phyloP scores from a whole-genome alignment of 768 basidiomycete species.

The Phylloporus sp. region DNA sequence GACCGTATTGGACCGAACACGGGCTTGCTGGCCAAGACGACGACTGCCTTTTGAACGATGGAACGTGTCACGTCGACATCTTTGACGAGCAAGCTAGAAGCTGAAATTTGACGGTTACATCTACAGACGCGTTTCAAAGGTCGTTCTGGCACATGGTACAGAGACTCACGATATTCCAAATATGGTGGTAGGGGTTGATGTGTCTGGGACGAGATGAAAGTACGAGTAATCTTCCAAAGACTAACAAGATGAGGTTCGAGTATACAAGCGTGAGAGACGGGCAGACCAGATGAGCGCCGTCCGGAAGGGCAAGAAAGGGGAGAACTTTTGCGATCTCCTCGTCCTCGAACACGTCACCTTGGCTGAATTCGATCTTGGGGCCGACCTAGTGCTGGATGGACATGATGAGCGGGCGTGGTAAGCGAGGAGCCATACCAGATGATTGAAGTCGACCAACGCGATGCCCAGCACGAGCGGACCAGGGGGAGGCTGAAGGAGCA shows the following conservation, averaged over 20 bases:
- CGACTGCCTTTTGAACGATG: slow-evolving; percentile 96
- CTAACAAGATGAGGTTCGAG: slow-evolving; percentile 12
- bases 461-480: slow-evolving; percentile 75
- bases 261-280: background rate
- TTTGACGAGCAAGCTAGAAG: slow-evolving; percentile 71
- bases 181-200: slow-evolving; percentile 69
- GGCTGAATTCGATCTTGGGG: slow-evolving; percentile 81
- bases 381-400: slow-evolving; percentile 57
- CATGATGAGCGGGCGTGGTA: slow-evolving; percentile 7
- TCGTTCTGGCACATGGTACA: background rate
- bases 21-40: slow-evolving; percentile 86
- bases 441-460: slow-evolving; percentile 93
- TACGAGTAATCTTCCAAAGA: slow-evolving; percentile 87
- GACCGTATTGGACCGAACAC: slow-evolving; percentile 92
- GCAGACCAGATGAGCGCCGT: slow-evolving; percentile 87
- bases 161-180: slow-evolving; percentile 85
- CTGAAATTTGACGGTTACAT: slow-evolving; percentile 91
- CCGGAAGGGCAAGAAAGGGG: slow-evolving; percentile 94
- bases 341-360: slow-evolving; percentile 76
- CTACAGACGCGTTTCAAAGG: slow-evolving; percentile 34
- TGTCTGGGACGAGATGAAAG: slow-evolving; percentile 81
- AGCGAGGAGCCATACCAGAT: slow-evolving; percentile 54
- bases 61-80: slow-evolving; percentile 86
- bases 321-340: slow-evolving; percentile 81
- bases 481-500: slow-evolving; percentile 53